Conservation (phyloP, 306 rosid species). For the Casuarina equisetifolia region DNA sequence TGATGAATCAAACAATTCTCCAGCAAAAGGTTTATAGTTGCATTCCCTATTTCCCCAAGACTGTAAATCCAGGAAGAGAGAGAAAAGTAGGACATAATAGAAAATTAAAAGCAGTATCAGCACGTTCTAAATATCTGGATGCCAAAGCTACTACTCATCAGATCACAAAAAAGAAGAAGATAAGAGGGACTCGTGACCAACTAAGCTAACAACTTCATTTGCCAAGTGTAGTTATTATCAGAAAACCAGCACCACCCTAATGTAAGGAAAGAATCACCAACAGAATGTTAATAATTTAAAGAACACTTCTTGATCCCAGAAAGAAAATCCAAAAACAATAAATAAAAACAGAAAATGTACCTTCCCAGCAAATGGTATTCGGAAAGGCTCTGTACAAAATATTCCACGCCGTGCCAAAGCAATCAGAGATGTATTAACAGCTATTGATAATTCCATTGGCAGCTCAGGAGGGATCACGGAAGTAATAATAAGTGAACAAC, state of each 20-base stretch:
- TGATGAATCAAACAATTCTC: constrained; percentile 9
- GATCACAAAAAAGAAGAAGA: background rate
- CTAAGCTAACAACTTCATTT: background rate
- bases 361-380: constrained; percentile 99
- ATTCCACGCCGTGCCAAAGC: constrained; percentile 96
- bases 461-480: constrained; percentile 99
- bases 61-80: constrained; percentile 4
- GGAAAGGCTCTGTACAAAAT: constrained; percentile 97
- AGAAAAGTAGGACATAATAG: background rate
- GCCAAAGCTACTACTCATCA: background rate
- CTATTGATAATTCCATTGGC: constrained; percentile 99
- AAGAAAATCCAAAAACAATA: constrained; percentile 4
- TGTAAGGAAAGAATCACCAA: background rate
- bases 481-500: constrained; percentile 97
- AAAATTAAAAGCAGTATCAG: background rate
- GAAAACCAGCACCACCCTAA: background rate
- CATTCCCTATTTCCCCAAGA: background rate
- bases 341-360: constrained; percentile 41
- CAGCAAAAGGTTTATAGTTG: constrained; percentile 1
- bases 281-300: background rate
- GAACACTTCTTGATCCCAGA: background rate
- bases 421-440: constrained; percentile 96
- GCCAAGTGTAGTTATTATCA: background rate
- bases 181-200: background rate
- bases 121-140: background rate